Base-by-base conservation (phyloP, 768 basidiomycete genomes). In the Auricularia sp. region DNA sequence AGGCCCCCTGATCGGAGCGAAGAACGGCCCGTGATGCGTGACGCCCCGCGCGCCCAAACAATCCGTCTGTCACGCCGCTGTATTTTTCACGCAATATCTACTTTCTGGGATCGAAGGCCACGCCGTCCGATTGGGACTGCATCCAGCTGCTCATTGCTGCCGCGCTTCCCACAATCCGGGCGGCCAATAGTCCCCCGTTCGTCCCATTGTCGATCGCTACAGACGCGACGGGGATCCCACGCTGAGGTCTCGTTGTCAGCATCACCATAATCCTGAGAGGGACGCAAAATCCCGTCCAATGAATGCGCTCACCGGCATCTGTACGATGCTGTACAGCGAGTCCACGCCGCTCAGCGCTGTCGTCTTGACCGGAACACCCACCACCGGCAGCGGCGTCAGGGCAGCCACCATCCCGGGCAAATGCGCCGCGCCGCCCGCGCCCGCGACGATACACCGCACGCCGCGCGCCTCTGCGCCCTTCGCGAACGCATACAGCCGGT, bases 341-440 rank as follows among this genome's bases (percentile, higher is more conserved):
- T 98, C 97, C 1, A 99, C 93, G 0, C 97, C 97, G 73, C 97
- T 95, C 13, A 98, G 80, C 0, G 87, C 82, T 73, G 92, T 94
- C 11, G 92, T 95, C 73, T 94, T 97, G 64, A 99, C 97, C 2
- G 97, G 97, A 0, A 99, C 97, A 13, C 97, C 96, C 37, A 99
- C 85, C 0, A 99, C 93, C 0, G 97, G 96, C 62, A 98, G 74
- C 2, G 86, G 80, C 0, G 94, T 96, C 88, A 97, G 87, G 21
- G 92, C 88, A 3, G 96, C 97, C 1, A 98, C 93, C 97, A 99
- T 99, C 0, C 97, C 97, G 0, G 97, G 97, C 1, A 99, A 77
- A 77, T 99, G 97, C 3, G 96, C 97, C 1, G 97, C 96, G 0
- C 97, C 97, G n/a, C 97, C 97, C 5, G 97, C 97, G 5, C 96